Conservation (phyloP, 768 basidiomycete genomes). For the Cantharellus cinnabarinus region DNA sequence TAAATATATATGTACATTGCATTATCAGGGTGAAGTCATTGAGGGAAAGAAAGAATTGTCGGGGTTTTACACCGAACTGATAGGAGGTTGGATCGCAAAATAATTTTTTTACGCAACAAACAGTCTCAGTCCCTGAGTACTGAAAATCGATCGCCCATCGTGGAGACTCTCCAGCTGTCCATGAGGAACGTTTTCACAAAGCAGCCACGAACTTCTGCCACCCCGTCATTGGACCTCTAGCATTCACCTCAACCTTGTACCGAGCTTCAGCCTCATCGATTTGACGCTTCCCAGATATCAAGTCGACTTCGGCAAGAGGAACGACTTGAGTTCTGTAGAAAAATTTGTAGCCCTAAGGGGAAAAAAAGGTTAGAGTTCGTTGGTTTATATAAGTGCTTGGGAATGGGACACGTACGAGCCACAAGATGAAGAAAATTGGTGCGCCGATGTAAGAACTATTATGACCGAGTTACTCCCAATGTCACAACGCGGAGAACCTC, state of each 20-base stretch:
- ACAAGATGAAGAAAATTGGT: slow-evolving; percentile 9
- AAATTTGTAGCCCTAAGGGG: slow-evolving; percentile 4
- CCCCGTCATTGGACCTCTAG: slow-evolving; percentile 7
- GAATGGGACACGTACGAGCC: slow-evolving; percentile 1
- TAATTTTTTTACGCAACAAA: no score
- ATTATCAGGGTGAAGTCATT: no score
- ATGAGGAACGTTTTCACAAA: neutral
- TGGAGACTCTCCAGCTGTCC: no score
- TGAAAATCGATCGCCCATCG: no score
- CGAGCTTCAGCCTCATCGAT: slow-evolving; percentile 45
- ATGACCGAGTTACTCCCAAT: neutral
- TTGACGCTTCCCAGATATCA: slow-evolving; percentile 33
- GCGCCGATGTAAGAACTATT: slow-evolving; percentile 17
- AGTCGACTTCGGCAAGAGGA: slow-evolving; percentile 33
- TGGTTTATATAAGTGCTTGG: neutral
- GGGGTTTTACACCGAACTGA: no score
- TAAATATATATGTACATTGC: no score
- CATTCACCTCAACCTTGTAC: slow-evolving; percentile 25
- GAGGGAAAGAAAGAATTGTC: no score
- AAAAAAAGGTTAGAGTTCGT: neutral
- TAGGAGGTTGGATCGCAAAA: no score
- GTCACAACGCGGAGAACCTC: no score
- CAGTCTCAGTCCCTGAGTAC: no score
- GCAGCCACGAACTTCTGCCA: slow-evolving; percentile 10
- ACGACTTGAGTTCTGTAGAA: slow-evolving; percentile 15